A percentile compares a stretch with the other conserved stretches of the same genome.
phyloP scores from a whole-genome alignment of 805 yeast species.

The Ascoidea asiatica region DNA sequence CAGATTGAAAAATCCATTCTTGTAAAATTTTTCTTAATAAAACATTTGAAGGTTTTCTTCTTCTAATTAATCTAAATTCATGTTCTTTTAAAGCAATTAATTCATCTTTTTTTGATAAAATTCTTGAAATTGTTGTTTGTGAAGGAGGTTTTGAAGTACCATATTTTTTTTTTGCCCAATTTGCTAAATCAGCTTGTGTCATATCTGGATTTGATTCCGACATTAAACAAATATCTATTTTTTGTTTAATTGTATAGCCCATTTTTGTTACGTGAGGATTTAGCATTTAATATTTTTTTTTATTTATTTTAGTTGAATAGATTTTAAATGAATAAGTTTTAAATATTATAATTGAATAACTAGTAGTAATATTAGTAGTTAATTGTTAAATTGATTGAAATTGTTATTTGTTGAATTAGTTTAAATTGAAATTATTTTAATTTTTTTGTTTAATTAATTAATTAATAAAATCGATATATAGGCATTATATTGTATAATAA shows the following conservation, averaged over 20 bases:
- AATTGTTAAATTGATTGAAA: too few relatives aligned
- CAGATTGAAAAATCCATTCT: slow-evolving; percentile 59
- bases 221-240: slow-evolving; percentile 54
- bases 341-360: too few relatives aligned
- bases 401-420: too few relatives aligned
- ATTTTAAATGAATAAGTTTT: too few relatives aligned
- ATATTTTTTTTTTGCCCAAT: slow-evolving; percentile 47
- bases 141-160: slow-evolving; percentile 42
- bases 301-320: too few relatives aligned
- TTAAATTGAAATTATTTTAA: too few relatives aligned
- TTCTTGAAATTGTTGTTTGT: slow-evolving; percentile 53
- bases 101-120: slow-evolving; percentile 42
- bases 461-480: too few relatives aligned
- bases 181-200: slow-evolving; percentile 54
- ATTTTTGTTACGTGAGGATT: slow-evolving; percentile 14
- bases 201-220: slow-evolving; percentile 54
- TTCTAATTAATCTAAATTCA: slow-evolving; percentile 35
- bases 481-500: too few relatives aligned
- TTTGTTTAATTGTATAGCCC: slow-evolving; percentile 50
- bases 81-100: slow-evolving; percentile 34
- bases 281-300: too few relatives aligned
- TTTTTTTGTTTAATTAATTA: too few relatives aligned
- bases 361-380: too few relatives aligned
- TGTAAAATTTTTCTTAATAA: slow-evolving; percentile 42
- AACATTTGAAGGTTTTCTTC: slow-evolving; percentile 40